Conservation (phyloP, 2,329 filamentous ascomycete species). For the Chaetomium olivaceum region DNA sequence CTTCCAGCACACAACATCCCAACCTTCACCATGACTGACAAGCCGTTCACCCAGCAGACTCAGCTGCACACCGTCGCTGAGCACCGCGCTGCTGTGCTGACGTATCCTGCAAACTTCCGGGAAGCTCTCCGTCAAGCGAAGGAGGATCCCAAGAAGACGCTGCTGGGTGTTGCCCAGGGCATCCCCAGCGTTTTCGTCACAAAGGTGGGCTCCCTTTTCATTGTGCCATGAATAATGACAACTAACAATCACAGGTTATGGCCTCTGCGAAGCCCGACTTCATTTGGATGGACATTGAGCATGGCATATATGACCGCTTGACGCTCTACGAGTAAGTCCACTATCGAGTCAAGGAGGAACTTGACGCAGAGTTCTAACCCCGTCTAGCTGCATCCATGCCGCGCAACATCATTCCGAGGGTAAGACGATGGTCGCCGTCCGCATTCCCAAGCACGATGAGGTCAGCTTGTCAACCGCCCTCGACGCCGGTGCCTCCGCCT, state of each 20-base stretch:
- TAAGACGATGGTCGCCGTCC: slow-evolving; percentile 29
- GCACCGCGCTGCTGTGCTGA: slow-evolving; percentile 12
- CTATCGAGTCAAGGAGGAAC: not conserved
- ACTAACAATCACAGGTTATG: slow-evolving; percentile 4
- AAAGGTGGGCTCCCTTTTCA: slow-evolving; percentile 1
- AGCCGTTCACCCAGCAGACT: slow-evolving; percentile 13
- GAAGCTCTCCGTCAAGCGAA: slow-evolving; percentile 8
- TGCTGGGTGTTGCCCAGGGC: slow-evolving; percentile 18
- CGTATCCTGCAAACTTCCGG: slow-evolving; percentile 14
- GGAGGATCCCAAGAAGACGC: slow-evolving; percentile 16
- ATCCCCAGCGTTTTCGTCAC: slow-evolving; percentile 19
- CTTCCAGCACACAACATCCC: not conserved
- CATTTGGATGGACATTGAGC: slow-evolving; percentile 19
- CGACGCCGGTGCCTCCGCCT: slow-evolving; percentile 30
- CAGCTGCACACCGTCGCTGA: slow-evolving; percentile 12
- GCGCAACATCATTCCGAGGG: slow-evolving; percentile 33
- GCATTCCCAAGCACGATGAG: slow-evolving; percentile 31
- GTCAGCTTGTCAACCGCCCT: slow-evolving; percentile 28
- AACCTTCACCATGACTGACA: slow-evolving; percentile 9
- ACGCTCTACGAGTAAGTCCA: slow-evolving; percentile 13
- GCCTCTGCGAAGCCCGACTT: slow-evolving; percentile 19
- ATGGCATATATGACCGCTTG: slow-evolving; percentile 16
- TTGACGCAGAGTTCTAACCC: not conserved
- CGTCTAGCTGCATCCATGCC: slow-evolving; percentile 9
- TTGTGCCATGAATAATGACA: not conserved